phyloP scores from a whole-genome alignment of 2,329 filamentous ascomycete genomes.

The Onygenales sp. region DNA sequence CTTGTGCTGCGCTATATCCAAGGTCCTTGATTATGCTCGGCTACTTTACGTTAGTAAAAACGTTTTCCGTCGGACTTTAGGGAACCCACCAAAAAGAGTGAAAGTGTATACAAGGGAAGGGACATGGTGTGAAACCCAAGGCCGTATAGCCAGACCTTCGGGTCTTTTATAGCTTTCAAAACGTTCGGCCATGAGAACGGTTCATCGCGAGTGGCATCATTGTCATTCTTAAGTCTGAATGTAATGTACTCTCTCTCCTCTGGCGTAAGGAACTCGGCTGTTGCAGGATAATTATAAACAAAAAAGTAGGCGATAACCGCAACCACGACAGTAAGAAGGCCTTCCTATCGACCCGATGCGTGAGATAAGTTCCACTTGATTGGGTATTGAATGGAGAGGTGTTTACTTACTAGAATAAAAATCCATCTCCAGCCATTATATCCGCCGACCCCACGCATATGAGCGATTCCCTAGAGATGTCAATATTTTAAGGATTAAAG shows the following conservation, averaged over 20 bases:
- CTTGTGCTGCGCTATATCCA: slow-evolving; percentile 32
- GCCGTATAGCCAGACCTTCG: slow-evolving; percentile 65
- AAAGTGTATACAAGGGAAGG: slow-evolving; percentile 41
- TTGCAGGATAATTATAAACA: slow-evolving; percentile 34
- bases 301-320: slow-evolving; percentile 29
- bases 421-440: slow-evolving; percentile 39
- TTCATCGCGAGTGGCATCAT: slow-evolving; percentile 60
- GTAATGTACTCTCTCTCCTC: slow-evolving; percentile 52
- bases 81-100: slow-evolving; percentile 24
- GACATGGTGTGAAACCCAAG: slow-evolving; percentile 64
- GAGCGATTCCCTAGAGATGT: slow-evolving; percentile 27
- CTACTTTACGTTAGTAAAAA: slow-evolving; percentile 7
- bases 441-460: slow-evolving; percentile 27
- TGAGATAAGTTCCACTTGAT: not conserved
- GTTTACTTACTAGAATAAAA: slow-evolving; percentile 30
- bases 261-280: slow-evolving; percentile 30
- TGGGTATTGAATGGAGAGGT: not conserved
- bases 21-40: slow-evolving; percentile 36
- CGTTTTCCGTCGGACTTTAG: not conserved
- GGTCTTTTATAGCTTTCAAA: slow-evolving; percentile 52
- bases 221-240: slow-evolving; percentile 55
- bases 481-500: not conserved
- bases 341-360: slow-evolving; percentile 42
- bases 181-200: slow-evolving; percentile 61
- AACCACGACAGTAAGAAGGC: slow-evolving; percentile 57